Evolutionary conservation across 108 stramenopile species (phyloP).

Genomic region (Cyclotella atomus): DNA sequence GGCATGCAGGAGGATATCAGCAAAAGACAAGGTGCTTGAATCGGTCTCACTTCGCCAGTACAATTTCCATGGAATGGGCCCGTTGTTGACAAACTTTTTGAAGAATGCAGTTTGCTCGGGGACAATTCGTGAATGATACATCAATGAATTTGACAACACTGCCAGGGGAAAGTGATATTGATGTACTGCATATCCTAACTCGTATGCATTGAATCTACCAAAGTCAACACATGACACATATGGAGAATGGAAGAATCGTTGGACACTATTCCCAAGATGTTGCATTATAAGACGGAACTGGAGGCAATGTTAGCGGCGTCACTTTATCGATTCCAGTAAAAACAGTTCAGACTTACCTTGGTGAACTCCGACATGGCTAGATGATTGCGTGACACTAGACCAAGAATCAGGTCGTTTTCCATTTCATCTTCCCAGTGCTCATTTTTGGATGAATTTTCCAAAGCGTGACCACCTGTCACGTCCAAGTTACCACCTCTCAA

Average conservation of each 20-base stretch:
- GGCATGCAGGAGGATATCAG: not conserved
- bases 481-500: not conserved
- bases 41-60: not conserved
- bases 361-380: conserved; percentile 4
- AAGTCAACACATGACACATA: not conserved
- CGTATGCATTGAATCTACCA: not conserved
- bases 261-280: not conserved
- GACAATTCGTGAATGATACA: not conserved
- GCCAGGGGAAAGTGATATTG: not conserved
- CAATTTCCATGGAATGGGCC: not conserved
- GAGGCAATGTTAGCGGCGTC: too few species aligned
- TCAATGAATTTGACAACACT: not conserved
- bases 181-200: not conserved
- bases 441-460: not conserved
- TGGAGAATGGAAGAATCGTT: not conserved
- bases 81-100: not conserved
- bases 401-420: not conserved
- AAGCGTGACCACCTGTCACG: not conserved
- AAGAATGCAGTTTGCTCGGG: conserved; percentile 1
- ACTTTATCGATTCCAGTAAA: too few species aligned
- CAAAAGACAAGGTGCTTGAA: not conserved
- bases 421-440: not conserved
- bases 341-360: not conserved
- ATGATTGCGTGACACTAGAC: not conserved
- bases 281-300: conserved; percentile 7